phyloP scores from a whole-genome alignment of 1,284 basidiomycete species.

The Ganoderma meredithae region DNA sequence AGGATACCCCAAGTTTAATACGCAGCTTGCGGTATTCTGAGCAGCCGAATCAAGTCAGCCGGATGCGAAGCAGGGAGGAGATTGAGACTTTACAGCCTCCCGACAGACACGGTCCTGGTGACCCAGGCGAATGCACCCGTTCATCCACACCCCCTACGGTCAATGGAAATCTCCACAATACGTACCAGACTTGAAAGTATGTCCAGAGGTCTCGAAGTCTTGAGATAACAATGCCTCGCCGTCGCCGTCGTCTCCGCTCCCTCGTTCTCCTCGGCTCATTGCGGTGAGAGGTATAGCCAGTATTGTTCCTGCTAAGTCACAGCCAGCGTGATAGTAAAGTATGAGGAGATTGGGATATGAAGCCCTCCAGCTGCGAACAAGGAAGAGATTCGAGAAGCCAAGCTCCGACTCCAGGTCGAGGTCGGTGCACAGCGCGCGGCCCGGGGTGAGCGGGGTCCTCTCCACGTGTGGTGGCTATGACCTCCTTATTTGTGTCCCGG shows the following conservation, averaged over 20 bases:
- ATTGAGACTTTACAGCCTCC: conserved; percentile 16
- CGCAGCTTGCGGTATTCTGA: conserved; percentile 33
- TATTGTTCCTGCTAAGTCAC: background rate
- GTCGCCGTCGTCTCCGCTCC: conserved; percentile 5
- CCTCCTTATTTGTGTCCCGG: background rate
- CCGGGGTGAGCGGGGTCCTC: background rate
- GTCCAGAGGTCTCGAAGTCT: background rate
- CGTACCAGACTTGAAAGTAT: conserved; percentile 20
- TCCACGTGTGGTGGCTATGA: conserved; percentile 5
- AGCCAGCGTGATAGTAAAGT: too few relatives aligned
- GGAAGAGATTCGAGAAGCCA: background rate
- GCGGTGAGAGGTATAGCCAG: background rate
- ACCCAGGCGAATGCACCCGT: background rate
- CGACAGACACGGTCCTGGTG: background rate
- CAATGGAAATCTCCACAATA: background rate
- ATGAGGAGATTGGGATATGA: background rate
- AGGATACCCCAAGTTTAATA: conserved; percentile 51
- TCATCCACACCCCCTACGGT: background rate
- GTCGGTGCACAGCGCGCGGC: background rate
- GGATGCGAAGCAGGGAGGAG: background rate
- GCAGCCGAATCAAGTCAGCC: background rate
- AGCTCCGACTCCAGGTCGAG: background rate
- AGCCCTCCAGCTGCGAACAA: background rate
- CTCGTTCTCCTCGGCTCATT: conserved; percentile 6
- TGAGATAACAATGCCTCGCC: background rate